phyloP scores from a whole-genome alignment of 768 basidiomycete genomes.

The Phlebiopsis gigantea region DNA sequence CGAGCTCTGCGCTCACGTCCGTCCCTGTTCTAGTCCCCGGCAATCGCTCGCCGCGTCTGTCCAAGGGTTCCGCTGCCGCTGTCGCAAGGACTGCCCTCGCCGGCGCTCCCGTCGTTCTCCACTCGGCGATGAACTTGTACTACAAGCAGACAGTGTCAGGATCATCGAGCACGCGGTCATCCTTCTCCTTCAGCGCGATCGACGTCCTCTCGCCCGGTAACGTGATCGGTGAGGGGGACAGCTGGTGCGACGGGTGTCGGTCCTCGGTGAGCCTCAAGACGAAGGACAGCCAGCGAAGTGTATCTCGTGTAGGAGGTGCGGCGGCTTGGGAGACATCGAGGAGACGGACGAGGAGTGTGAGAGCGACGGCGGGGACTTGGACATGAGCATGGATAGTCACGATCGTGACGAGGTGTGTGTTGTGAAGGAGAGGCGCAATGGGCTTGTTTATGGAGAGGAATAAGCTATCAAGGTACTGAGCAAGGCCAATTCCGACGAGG shows the following conservation, averaged over 20 bases:
- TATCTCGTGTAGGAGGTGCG: constrained; percentile 81
- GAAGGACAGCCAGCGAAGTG: constrained; percentile 51
- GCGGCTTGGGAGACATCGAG: constrained; percentile 31
- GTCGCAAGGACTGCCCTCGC: neutral
- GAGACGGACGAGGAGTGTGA: constrained; percentile 44
- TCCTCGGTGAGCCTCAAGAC: constrained; percentile 27
- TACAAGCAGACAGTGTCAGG: neutral
- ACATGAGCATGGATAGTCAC: constrained; percentile 27
- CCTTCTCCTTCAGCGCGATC: constrained; percentile 38
- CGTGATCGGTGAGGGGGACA: constrained; percentile 71
- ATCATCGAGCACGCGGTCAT: constrained; percentile 15
- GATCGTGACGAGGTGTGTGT: constrained; percentile 30
- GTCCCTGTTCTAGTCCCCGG: constrained; percentile 15
- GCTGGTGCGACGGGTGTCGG: constrained; percentile 52
- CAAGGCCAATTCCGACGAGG: constrained; percentile 88
- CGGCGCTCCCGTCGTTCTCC: neutral
- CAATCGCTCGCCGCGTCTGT: constrained; percentile 5
- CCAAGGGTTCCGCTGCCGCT: neutral
- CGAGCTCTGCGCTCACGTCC: neutral
- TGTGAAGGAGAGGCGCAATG: constrained; percentile 4
- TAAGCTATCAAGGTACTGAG: constrained; percentile 96
- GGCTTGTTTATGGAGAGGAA: constrained; percentile 59
- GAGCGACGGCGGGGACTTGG: constrained; percentile 29
- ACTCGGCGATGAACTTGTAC: neutral
- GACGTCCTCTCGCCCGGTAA: constrained; percentile 74